Evolutionary conservation across 768 basidiomycete species (phyloP).

Genomic region (Collybiopsis confluens): DNA sequence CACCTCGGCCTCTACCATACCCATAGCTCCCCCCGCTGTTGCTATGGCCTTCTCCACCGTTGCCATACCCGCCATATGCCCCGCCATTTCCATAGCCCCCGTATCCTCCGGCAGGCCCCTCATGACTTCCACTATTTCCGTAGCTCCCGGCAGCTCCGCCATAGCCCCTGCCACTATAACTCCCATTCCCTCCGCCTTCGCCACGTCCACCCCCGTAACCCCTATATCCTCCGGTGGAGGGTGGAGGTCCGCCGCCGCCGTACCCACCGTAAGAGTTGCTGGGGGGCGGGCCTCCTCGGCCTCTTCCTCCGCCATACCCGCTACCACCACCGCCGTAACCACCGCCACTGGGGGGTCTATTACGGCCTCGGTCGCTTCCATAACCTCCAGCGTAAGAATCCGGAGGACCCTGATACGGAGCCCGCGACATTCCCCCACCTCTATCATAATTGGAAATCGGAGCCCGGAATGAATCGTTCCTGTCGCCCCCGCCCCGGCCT

Average conservation of each 20-base stretch:
- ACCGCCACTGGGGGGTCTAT: constrained; percentile 21
- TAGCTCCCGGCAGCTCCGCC: not conserved
- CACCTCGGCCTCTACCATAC: constrained; percentile 29
- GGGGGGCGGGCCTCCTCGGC: constrained; percentile 22
- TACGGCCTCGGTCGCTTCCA: constrained; percentile 10
- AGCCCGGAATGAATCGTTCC: constrained; percentile 44
- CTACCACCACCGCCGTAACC: constrained; percentile 24
- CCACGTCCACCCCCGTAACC: constrained; percentile 28
- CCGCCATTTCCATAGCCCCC: constrained; percentile 17
- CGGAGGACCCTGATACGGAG: constrained; percentile 28
- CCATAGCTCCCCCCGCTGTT: constrained; percentile 33
- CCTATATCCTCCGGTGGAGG: constrained; percentile 15
- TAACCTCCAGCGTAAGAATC: constrained; percentile 6
- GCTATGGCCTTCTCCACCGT: constrained; percentile 25
- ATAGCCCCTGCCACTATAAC: constrained; percentile 18
- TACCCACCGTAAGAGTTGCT: constrained; percentile 26
- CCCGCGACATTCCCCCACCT: constrained; percentile 14
- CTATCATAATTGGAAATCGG: constrained; percentile 26
- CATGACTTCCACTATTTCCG: constrained; percentile 4
- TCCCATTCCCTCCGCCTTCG: constrained; percentile 13
- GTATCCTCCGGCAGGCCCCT: constrained; percentile 11
- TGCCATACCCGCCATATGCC: constrained; percentile 17
- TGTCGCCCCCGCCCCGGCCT: constrained; percentile 28
- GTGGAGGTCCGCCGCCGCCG: constrained; percentile 18
- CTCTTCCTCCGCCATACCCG: constrained; percentile 13